phyloP scores from a whole-genome alignment of 2,329 filamentous ascomycete genomes.

The Fusarium heterosporum region DNA sequence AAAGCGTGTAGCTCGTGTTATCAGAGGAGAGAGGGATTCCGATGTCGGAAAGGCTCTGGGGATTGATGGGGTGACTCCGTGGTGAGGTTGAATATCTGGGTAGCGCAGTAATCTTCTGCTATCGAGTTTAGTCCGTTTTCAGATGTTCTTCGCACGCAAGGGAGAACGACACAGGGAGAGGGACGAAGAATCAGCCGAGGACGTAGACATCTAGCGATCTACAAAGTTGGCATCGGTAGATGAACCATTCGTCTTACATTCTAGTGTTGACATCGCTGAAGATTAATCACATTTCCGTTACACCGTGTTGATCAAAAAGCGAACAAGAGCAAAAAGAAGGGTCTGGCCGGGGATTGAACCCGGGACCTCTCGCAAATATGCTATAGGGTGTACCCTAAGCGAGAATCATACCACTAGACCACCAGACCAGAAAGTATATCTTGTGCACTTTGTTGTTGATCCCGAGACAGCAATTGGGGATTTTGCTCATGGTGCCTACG shows the following conservation, averaged over 20 bases:
- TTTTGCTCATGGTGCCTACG: not conserved
- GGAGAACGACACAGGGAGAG: too few relatives aligned
- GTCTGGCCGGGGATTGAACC: conserved; percentile 61
- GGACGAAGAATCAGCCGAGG: too few relatives aligned
- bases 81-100: not conserved
- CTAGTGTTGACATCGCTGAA: not conserved
- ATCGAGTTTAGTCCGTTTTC: too few relatives aligned
- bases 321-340: conserved; percentile 47
- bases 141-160: too few relatives aligned
- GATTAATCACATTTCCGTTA: too few relatives aligned
- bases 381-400: conserved; percentile 68
- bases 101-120: not conserved
- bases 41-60: conserved; percentile 2
- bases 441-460: not conserved
- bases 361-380: conserved; percentile 58
- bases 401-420: conserved; percentile 77
- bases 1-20: not conserved
- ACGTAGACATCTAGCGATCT: too few relatives aligned
- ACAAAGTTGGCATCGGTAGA: too few relatives aligned
- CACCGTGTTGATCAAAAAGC: too few relatives aligned
- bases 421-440: not conserved
- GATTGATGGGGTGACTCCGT: not conserved
- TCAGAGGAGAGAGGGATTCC: conserved; percentile 3
- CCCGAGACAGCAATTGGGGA: not conserved
- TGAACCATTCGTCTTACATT: too few relatives aligned